These are phyloP conservation scores for Verticillium nubilum DNA, from an alignment of 2,329 filamentous ascomycete species.

Conservation along the genomic window DNA sequence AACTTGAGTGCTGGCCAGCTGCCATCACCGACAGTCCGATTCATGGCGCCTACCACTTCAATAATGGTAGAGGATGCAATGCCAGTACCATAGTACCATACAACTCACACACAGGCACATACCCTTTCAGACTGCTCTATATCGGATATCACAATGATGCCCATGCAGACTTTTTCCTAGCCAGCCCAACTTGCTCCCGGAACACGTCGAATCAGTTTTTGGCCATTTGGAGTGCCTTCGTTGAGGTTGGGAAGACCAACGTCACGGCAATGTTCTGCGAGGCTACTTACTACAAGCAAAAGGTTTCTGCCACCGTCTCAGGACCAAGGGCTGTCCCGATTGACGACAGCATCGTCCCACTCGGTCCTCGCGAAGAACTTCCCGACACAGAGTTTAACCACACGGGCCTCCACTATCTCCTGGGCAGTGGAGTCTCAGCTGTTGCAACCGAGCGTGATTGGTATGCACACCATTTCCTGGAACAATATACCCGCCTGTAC, in stretches of 20 bases:
- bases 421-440: conserved; percentile 19
- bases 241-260: not conserved
- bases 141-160: conserved; percentile 34
- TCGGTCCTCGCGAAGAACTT: conserved; percentile 10
- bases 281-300: conserved; percentile 38
- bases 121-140: conserved; percentile 28
- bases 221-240: conserved; percentile 15
- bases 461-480: conserved; percentile 15
- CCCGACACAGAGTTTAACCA: conserved; percentile 23
- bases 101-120: conserved; percentile 8
- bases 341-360: not conserved
- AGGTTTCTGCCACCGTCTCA: conserved; percentile 32
- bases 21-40: conserved; percentile 1
- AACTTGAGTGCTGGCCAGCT: conserved; percentile 31
- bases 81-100: conserved; percentile 12
- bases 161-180: conserved; percentile 24
- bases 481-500: conserved; percentile 17
- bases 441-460: conserved; percentile 13
- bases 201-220: conserved; percentile 32
- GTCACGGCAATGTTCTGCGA: conserved; percentile 32
- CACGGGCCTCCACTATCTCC: conserved; percentile 25
- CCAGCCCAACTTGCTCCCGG: conserved; percentile 22
- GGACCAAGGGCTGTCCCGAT: conserved; percentile 7
- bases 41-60: conserved; percentile 17
- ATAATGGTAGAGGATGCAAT: conserved; percentile 32